Conservation (phyloP, 2,329 filamentous ascomycete species). For the Dothistroma septosporum region DNA sequence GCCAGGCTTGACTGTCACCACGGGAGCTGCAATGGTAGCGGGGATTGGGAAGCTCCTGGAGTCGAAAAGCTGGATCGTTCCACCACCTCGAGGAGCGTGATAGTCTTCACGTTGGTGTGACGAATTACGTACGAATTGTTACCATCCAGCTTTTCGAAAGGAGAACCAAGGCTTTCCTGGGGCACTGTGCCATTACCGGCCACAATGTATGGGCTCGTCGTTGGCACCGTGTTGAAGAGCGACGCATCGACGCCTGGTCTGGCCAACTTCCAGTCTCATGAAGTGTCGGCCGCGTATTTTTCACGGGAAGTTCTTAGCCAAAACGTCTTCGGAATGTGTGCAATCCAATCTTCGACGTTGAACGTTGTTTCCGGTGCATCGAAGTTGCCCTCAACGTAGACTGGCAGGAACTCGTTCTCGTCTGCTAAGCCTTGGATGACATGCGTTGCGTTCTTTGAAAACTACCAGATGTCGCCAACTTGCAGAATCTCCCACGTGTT, state of each 20-base stretch:
- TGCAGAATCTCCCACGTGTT: constrained; percentile 49
- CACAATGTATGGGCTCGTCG: constrained; percentile 58
- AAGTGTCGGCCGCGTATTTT: too few species aligned
- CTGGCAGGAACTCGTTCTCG: constrained; percentile 60
- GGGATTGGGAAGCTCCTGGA: constrained; percentile 63
- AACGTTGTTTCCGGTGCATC: constrained; percentile 60
- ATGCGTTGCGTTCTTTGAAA: constrained; percentile 54
- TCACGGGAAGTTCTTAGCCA: constrained; percentile 70
- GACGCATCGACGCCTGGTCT: constrained; percentile 46
- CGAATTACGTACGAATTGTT: constrained; percentile 55
- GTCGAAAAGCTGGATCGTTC: constrained; percentile 59
- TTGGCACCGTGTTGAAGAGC: constrained; percentile 57
- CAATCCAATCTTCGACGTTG: constrained; percentile 63
- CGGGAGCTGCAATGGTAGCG: constrained; percentile 62
- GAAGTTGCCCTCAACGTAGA: constrained; percentile 49
- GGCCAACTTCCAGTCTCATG: too few species aligned
- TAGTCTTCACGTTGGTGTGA: constrained; percentile 8
- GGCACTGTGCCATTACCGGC: constrained; percentile 49
- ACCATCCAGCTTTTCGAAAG: constrained; percentile 48
- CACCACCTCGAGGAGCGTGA: constrained; percentile 52
- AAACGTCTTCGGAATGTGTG: constrained; percentile 60
- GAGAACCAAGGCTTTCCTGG: constrained; percentile 46
- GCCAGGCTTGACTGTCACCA: constrained; percentile 60
- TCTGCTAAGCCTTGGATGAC: constrained; percentile 62
- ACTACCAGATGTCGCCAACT: constrained; percentile 30